Base-by-base conservation (phyloP, 257 asterid genomes). In the Perilla frutescens region DNA sequence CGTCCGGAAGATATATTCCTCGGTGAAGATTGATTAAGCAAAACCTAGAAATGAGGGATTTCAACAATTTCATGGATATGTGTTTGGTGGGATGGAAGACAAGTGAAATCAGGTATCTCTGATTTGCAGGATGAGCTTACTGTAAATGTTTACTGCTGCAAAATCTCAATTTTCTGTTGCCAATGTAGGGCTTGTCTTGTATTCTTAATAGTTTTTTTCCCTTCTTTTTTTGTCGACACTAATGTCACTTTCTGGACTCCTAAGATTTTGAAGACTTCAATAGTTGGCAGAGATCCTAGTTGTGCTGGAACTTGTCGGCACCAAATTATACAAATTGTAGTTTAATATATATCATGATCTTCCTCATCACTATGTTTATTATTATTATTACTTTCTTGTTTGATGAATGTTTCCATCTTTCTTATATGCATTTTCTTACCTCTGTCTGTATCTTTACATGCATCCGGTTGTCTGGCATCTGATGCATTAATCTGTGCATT, bases 1-100 rank as follows among this genome's bases (percentile, higher is more conserved):
- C 32, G 97, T 91, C n/a, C 77, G 93, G 71, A 89, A 87, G 89
- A 91, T 91, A 70, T 91, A 91, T 78, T 82, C 95, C 9, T 91
- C 97, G 0, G 97, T 91, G 81, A 91, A 91, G 91, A 91, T 91
- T 3, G 97, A 91, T 80, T 88, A 81, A 87, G 78, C 67, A 44
- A 70, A 48, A 67, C 13, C 41, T 49, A 48, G 61, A 49, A 11
- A 39, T 47, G n/a, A 29, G 32, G 70, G 57, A 47, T n/a, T 47
- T 48, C 61, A 34, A 53, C 58, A 44, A 31, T 48, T 50, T 72
- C 68, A 8, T 5, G 41, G 54, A 36, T 54, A 56, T 3, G 3
- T 8, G 12, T 29, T 56, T 47, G 60, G 62, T 47, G 60, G 62
- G 72, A 62, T 59, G 74, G 72, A 79, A 75, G 71, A 47, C 69